Base-by-base conservation (phyloP, 1,139 yeast species). In the Diutina neorugosa region DNA sequence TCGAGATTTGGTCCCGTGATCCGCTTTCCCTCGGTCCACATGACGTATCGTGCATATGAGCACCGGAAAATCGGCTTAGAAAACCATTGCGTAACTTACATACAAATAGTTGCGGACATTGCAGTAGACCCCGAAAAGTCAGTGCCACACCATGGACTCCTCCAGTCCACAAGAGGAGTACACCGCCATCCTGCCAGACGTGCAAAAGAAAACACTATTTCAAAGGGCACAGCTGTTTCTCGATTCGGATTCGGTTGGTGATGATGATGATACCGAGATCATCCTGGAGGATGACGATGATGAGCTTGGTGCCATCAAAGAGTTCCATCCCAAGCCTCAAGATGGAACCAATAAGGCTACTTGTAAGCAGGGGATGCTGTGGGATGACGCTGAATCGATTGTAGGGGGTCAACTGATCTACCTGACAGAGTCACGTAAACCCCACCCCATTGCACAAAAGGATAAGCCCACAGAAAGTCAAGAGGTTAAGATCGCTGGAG, bases 401-500 rank as follows among this genome's bases (percentile, higher is more conserved):
- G 50, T 46, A 9, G 50, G 50, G 12, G 50, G 50, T 9, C 50
- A 46, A 16, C 41, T 27, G 40, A 27, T 46, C n/a, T 46, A 27
- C 18, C 50, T 46, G 50, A 9, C 23, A 4, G 50, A 46, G 1
- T 25, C 40, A 4, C 50, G 50, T 4, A 27, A 19, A 8, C 16
- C 40, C 9, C 50, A 46, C 19, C 50, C 50, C 12, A 27, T 16
- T 6, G 50, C 50, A n/a, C 37, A 16, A 12, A 25, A n/a, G 8
- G 41, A 46, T 12, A 34, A 46, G 18, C 50, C 50, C 5, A 27
- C 50, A 0, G 50, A 46, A 19, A 46, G 27, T 27, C 50, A 46
- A 20, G 50, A 46, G 16, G 14, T 16, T 6, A 27, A 25, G 4
- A 27, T 46, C 9, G 50, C 50, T n/a, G 50, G 50, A 3, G 21